A percentile compares a stretch with the other conserved stretches of the same genome.
phyloP scores from a whole-genome alignment of 2,329 filamentous ascomycete species.

The Xylaria sp. region DNA sequence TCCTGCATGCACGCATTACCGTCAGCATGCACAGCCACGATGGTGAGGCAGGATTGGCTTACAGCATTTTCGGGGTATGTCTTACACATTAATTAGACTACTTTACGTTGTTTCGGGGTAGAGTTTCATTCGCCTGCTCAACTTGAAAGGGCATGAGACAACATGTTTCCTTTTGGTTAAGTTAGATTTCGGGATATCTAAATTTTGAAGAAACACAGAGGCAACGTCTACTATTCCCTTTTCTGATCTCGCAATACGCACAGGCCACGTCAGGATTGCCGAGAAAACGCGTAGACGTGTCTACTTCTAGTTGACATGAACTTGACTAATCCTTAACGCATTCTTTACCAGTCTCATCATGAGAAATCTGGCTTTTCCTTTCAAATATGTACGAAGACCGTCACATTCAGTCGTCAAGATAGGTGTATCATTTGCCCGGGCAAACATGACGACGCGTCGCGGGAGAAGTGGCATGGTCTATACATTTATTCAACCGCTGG shows the following conservation, averaged over 20 bases:
- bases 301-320: neutral
- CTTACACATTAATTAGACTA: too few species aligned
- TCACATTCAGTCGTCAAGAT: neutral
- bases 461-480: constrained; percentile 1
- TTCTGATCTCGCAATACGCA: neutral
- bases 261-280: neutral
- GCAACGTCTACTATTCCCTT: too few species aligned
- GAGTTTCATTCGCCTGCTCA: constrained; percentile 72
- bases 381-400: neutral
- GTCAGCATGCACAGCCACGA: too few species aligned
- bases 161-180: constrained; percentile 69
- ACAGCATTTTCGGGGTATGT: too few species aligned
- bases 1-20: too few species aligned
- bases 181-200: constrained; percentile 63
- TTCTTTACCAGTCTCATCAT: neutral
- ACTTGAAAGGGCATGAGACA: constrained; percentile 72
- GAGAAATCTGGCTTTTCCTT: neutral
- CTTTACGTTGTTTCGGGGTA: constrained; percentile 57
- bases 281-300: neutral
- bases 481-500: neutral
- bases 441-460: neutral
- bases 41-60: too few species aligned
- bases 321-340: neutral
- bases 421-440: neutral
- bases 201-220: too few species aligned